Conservation (phyloP, 164 flowering plant genomes). For the Berberis vulgaris region DNA sequence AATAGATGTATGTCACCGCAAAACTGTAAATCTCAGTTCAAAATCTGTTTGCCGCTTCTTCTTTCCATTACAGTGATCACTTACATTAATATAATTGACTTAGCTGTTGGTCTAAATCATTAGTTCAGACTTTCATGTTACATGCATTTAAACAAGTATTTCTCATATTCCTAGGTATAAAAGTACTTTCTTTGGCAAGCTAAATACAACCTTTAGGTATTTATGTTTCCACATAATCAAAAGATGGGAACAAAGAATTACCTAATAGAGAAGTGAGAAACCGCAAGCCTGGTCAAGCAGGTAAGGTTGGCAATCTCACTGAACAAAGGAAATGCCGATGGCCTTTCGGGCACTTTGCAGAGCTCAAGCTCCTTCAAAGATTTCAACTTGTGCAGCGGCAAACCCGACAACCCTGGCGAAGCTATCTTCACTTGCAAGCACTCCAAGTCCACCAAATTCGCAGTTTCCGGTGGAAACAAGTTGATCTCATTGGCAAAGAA, state of each 20-base stretch:
- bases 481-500: slow-evolving; percentile 79
- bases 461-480: slow-evolving; percentile 59
- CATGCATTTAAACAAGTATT: too few species aligned
- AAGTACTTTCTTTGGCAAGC: too few species aligned
- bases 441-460: slow-evolving; percentile 49
- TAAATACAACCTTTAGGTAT: too few species aligned
- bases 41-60: too few species aligned
- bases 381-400: slow-evolving; percentile 48
- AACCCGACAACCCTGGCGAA: slow-evolving; percentile 44
- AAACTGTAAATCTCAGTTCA: too few species aligned
- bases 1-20: too few species aligned
- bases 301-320: slow-evolving; percentile 60
- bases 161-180: too few species aligned
- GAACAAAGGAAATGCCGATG: slow-evolving; percentile 48
- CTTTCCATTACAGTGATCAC: too few species aligned
- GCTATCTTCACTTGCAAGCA: slow-evolving; percentile 70
- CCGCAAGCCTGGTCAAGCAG: slow-evolving; percentile 67
- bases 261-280: slow-evolving; percentile 89
- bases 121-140: too few species aligned
- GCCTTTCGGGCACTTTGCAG: slow-evolving; percentile 52
- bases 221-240: neutral
- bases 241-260: slow-evolving; percentile 18
- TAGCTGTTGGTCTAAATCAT: too few species aligned
- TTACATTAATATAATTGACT: too few species aligned
- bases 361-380: slow-evolving; percentile 84